Evolutionary conservation across 345 rosid genomes (phyloP), one percentile per base, ranked within the genome.

Genomic region (Schrenkiella parvula): DNA sequence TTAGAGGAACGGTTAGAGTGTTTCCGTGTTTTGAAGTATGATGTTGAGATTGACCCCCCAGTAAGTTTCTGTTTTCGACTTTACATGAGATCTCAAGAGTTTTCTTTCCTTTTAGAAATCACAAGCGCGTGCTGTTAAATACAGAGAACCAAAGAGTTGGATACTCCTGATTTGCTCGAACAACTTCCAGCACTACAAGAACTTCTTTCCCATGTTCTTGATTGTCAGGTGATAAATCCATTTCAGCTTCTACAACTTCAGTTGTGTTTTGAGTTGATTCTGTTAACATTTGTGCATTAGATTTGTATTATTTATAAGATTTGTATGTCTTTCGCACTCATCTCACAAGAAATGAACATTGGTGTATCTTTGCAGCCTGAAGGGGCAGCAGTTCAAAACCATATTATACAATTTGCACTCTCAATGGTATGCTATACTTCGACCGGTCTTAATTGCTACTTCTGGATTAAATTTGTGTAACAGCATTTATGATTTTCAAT

Each of bases 1-100:
- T 82, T 95, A 86, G 99, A 95, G 90, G 97, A 91, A 79, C 83
- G 97, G 39, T 77, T 95, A 79, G 99, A 95, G 79, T 89, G 91
- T 75, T 91, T 88, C 74, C 99, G 88, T 23, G 89, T 91, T 48
- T 79, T 91, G 85, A 95, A 91, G 78, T 95, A 87, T 61, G 99
- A 91, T 64, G 72, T 95, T 68, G 97, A 95, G 77, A 79, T 79
- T n/a, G 96, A 91, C 46, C 86, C 81, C 15, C 87, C 93, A 19
- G 99, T 95, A 82, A 85, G 96, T 63, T 67, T 66, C 26, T 53
- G 51, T 78, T 55, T 37, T 48, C 54, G 29, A 41, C 53, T n/a
- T 50, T 53, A 71, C 18, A 31, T 71, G 18, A 53, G 25, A 19
- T 70, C 61, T 26, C 22, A n/a, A n/a, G 26, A 42, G 41, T 53